Conservation (phyloP, 2,329 filamentous ascomycete species). For the Claviceps sp. region DNA sequence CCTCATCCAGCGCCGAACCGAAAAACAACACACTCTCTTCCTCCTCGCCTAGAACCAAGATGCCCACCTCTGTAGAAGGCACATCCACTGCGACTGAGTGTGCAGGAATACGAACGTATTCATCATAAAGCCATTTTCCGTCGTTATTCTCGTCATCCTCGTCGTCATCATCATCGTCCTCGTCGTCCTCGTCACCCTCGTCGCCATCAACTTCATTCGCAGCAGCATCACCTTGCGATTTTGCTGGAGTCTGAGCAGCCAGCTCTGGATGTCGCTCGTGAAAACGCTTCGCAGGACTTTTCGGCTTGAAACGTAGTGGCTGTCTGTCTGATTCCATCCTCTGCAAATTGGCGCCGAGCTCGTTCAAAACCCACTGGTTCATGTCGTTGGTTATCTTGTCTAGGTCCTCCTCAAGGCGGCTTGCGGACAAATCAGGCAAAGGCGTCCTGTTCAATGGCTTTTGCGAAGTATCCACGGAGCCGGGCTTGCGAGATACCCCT, state of each 20-base stretch:
- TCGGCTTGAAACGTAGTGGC: slow-evolving; percentile 39
- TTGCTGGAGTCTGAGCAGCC: not conserved
- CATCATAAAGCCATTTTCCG: slow-evolving; percentile 50
- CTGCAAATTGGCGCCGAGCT: slow-evolving; percentile 41
- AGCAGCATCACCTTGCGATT: slow-evolving; percentile 15
- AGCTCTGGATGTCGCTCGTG: slow-evolving; percentile 39
- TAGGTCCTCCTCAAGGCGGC: slow-evolving; percentile 29
- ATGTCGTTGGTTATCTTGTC: slow-evolving; percentile 39
- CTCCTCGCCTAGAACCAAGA: slow-evolving; percentile 43
- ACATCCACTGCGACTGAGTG: slow-evolving; percentile 34
- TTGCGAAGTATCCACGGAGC: slow-evolving; percentile 7
- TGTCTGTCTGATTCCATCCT: slow-evolving; percentile 29
- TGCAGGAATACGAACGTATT: slow-evolving; percentile 48
- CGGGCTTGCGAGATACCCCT: slow-evolving; percentile 14
- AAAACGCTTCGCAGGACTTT: slow-evolving; percentile 40
- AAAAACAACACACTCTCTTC: slow-evolving; percentile 49
- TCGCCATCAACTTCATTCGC: slow-evolving; percentile 28
- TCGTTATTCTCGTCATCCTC: slow-evolving; percentile 27
- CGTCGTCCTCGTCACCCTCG: slow-evolving; percentile 26
- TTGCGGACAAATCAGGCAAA: slow-evolving; percentile 20
- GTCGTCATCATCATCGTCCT: slow-evolving; percentile 30
- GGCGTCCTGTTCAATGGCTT: slow-evolving; percentile 12
- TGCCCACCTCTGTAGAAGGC: slow-evolving; percentile 36
- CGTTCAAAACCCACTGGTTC: slow-evolving; percentile 44
- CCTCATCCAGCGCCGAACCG: slow-evolving; percentile 44